A percentile compares a stretch with the other conserved stretches of the same genome.
These are phyloP conservation scores for Austroboletus eburneus DNA, from an alignment of 768 basidiomycete species.

Conservation along the genomic window DNA sequence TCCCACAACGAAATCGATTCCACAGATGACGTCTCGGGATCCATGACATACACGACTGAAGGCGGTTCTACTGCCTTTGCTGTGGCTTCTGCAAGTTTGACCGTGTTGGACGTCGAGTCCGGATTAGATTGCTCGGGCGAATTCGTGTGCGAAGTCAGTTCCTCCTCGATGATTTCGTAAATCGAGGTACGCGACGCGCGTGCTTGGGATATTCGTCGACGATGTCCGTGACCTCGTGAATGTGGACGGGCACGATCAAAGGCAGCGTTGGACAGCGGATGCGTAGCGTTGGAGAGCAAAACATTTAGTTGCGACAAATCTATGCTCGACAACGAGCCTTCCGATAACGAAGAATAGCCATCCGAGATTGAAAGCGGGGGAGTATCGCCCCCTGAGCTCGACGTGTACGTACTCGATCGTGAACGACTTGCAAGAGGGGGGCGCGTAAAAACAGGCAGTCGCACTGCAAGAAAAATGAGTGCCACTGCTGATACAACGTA, in stretches of 20 bases:
- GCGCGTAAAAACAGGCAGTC: conserved; percentile 57
- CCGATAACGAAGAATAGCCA: conserved; percentile 59
- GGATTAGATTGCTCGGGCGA: conserved; percentile 21
- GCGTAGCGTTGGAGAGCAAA: conserved; percentile 51
- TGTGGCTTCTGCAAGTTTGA: conserved; percentile 4
- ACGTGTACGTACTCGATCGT: conserved; percentile 66
- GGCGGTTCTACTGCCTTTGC: conserved; percentile 29
- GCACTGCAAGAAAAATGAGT: conserved; percentile 31
- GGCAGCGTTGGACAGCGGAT: conserved; percentile 43
- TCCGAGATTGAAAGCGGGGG: conserved; percentile 69
- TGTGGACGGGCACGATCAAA: conserved; percentile 40
- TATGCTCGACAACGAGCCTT: conserved; percentile 74
- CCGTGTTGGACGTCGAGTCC: conserved; percentile 31
- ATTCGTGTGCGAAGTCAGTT: conserved; percentile 35
- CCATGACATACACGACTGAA: conserved; percentile 53
- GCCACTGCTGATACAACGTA: not conserved
- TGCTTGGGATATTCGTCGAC: conserved; percentile 62
- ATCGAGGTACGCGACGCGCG: conserved; percentile 62
- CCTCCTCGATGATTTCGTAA: conserved; percentile 81
- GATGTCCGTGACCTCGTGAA: conserved; percentile 62
- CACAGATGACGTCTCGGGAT: conserved; percentile 48
- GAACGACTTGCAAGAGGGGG: conserved; percentile 49
- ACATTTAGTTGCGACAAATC: conserved; percentile 61
- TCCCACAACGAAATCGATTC: conserved; percentile 53
- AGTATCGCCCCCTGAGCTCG: conserved; percentile 64